phyloP scores from a whole-genome alignment of 768 basidiomycete genomes.

The Guyanaporus albipodus region DNA sequence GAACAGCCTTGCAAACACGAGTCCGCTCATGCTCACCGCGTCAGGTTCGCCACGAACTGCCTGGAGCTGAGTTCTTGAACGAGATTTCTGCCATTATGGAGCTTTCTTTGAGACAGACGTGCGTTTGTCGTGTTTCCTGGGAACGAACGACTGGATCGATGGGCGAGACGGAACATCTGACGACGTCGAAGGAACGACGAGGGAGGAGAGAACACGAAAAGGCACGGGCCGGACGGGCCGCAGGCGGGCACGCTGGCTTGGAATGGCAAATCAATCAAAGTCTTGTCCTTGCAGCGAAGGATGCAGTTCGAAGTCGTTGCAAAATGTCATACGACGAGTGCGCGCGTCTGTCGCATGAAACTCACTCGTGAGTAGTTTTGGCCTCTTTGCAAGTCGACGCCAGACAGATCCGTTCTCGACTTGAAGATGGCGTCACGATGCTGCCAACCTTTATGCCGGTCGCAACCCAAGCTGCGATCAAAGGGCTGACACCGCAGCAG shows the following conservation, averaged over 20 bases:
- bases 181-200: neutral
- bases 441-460: constrained; percentile 94
- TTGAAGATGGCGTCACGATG: constrained; percentile 79
- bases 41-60: constrained; percentile 35
- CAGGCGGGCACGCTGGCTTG: no score
- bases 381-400: constrained; percentile 1
- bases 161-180: constrained; percentile 22
- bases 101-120: constrained; percentile 3
- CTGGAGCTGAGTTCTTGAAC: constrained; percentile 33
- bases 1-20: neutral
- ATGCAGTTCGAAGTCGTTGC: constrained; percentile 87
- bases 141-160: constrained; percentile 14
- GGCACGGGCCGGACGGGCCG: constrained; percentile 17
- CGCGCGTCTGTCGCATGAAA: constrained; percentile 82
- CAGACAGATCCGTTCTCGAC: constrained; percentile 2
- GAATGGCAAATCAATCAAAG: no score
- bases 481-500: constrained; percentile 84
- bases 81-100: constrained; percentile 22
- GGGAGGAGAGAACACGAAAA: neutral
- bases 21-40: constrained; percentile 31
- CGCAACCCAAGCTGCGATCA: constrained; percentile 89
- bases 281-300: neutral
- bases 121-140: neutral
- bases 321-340: constrained; percentile 74
- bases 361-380: constrained; percentile 57